A percentile compares a stretch with the other conserved stretches of the same genome.
These are phyloP conservation scores for Neonectria punicea DNA, from an alignment of 2,329 filamentous ascomycete species.

Conservation along the genomic window DNA sequence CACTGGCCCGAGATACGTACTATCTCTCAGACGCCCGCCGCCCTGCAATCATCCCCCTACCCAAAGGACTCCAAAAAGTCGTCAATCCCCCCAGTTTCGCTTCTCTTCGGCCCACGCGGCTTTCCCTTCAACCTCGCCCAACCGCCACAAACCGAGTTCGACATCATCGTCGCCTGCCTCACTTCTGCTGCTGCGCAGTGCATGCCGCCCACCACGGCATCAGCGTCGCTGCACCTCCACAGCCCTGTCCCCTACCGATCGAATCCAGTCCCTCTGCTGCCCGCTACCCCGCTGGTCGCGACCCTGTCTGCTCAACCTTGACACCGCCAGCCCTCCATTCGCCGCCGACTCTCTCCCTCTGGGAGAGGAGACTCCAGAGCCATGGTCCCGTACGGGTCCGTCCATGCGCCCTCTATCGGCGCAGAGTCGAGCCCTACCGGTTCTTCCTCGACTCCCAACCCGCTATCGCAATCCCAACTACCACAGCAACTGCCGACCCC, in stretches of 20 bases:
- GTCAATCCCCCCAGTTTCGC: slow-evolving; percentile 36
- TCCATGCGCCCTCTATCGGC: slow-evolving; percentile 35
- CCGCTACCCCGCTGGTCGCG: slow-evolving; percentile 19
- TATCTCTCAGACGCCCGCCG: slow-evolving; percentile 14
- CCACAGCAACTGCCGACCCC: slow-evolving; percentile 32
- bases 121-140: slow-evolving; percentile 43
- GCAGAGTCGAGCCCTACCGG: slow-evolving; percentile 41
- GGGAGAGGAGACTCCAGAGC: slow-evolving; percentile 4
- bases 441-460: slow-evolving; percentile 34
- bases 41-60: slow-evolving; percentile 29
- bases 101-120: slow-evolving; percentile 40
- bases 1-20: slow-evolving; percentile 9
- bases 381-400: slow-evolving; percentile 42
- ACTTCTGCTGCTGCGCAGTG: slow-evolving; percentile 15
- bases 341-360: slow-evolving; percentile 14
- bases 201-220: slow-evolving; percentile 16
- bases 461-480: slow-evolving; percentile 31
- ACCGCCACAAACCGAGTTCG: slow-evolving; percentile 48
- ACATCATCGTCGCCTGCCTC: slow-evolving; percentile 19
- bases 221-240: slow-evolving; percentile 17
- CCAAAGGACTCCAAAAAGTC: slow-evolving; percentile 42
- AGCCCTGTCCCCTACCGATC: slow-evolving; percentile 10
- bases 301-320: slow-evolving; percentile 15
- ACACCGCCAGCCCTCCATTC: slow-evolving; percentile 16
- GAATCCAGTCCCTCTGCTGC: slow-evolving; percentile 1